These are phyloP conservation scores for Mikania micrantha DNA, from an alignment of 129 eudicot species.

Conservation along the genomic window DNA sequence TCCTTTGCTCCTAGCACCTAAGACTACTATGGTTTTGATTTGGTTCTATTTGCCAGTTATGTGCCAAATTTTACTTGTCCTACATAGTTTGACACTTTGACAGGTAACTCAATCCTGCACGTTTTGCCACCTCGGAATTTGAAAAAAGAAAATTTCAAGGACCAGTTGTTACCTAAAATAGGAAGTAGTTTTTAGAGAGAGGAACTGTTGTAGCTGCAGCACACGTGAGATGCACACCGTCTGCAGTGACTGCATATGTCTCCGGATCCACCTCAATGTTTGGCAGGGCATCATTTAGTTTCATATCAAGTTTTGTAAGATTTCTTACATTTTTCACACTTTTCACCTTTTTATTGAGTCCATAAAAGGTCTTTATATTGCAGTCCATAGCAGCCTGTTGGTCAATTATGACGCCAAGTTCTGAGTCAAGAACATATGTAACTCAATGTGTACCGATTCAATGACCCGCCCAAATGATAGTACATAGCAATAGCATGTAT, in stretches of 20 bases:
- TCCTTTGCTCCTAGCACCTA: too few species aligned
- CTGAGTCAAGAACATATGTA: neutral
- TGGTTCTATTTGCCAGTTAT: neutral
- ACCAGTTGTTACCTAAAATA: conserved; percentile 40
- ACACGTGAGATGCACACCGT: conserved; percentile 68
- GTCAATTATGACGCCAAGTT: neutral
- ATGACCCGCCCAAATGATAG: neutral
- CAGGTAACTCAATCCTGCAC: neutral
- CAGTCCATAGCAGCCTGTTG: conserved; percentile 68
- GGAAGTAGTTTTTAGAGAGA: conserved; percentile 77
- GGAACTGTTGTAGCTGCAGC: conserved; percentile 75
- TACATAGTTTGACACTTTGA: neutral
- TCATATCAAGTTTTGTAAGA: conserved; percentile 86
- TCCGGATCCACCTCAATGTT: conserved; percentile 81
- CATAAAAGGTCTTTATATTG: conserved; percentile 53
- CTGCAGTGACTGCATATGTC: conserved; percentile 76
- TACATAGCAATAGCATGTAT: neutral
- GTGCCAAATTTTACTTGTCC: neutral
- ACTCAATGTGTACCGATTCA: neutral
- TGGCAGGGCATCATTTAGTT: conserved; percentile 91
- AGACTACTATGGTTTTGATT: neutral
- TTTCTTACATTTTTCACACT: conserved; percentile 69
- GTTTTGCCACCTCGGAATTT: neutral
- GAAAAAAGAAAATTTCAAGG: neutral
- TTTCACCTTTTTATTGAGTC: conserved; percentile 71